Evolutionary conservation across 2,329 filamentous ascomycete species (phyloP).

Genomic region (Tolypocladium inflatum): DNA sequence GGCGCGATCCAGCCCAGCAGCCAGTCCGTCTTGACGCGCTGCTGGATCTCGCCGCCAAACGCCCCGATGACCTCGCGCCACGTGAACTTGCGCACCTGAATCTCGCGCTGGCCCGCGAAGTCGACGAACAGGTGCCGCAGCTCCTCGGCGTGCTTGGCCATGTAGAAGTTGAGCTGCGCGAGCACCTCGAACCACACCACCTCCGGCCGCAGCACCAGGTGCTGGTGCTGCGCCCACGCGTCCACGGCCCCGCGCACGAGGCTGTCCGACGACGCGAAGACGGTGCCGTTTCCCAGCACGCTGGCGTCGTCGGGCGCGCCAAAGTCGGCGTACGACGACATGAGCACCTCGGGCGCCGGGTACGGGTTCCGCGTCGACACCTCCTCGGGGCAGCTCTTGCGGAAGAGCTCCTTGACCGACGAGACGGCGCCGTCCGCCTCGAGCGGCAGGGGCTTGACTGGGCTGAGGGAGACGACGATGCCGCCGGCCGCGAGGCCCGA

Average conservation of each 20-base stretch:
- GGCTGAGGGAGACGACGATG: slow-evolving; percentile 14
- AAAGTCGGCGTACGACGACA: slow-evolving; percentile 17
- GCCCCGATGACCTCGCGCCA: slow-evolving; percentile 16
- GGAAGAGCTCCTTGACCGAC: slow-evolving; percentile 19
- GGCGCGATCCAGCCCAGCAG: slow-evolving; percentile 31
- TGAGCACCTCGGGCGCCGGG: slow-evolving; percentile 12
- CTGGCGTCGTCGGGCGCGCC: slow-evolving; percentile 5
- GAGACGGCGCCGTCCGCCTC: slow-evolving; percentile 10
- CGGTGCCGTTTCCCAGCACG: slow-evolving; percentile 6
- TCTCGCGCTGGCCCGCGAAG: slow-evolving; percentile 31
- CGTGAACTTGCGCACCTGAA: slow-evolving; percentile 16
- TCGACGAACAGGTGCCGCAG: slow-evolving; percentile 35
- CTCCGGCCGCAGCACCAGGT: slow-evolving; percentile 40
- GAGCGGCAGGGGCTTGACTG: slow-evolving; percentile 18
- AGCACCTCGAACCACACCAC: slow-evolving; percentile 48
- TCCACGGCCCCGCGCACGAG: slow-evolving; percentile 34
- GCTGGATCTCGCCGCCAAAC: slow-evolving; percentile 30
- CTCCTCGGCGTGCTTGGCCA: slow-evolving; percentile 36
- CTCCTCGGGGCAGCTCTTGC: slow-evolving; percentile 23
- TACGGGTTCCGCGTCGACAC: slow-evolving; percentile 10
- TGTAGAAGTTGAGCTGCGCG: slow-evolving; percentile 39
- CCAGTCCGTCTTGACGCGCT: slow-evolving; percentile 28
- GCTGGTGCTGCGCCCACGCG: slow-evolving; percentile 40
- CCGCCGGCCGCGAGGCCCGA: slow-evolving; percentile 8
- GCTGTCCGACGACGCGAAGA: slow-evolving; percentile 25